phyloP scores from a whole-genome alignment of 129 eudicot species.

The Heracleum sosnowskyi region DNA sequence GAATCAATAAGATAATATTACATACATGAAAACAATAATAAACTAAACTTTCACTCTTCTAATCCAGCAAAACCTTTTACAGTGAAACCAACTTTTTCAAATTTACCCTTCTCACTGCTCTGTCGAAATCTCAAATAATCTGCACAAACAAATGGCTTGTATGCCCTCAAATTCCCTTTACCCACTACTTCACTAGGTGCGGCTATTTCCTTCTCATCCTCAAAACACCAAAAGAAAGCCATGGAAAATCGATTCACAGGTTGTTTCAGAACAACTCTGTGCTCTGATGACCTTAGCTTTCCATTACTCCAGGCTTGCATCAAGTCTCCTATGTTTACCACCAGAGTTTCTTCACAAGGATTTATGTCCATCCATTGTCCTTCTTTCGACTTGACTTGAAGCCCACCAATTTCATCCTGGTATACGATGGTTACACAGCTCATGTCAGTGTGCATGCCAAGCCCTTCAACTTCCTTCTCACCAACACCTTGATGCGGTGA shows the following conservation, averaged over 20 bases:
- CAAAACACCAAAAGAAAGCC: constrained; percentile 96
- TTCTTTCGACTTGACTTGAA: constrained; percentile 72
- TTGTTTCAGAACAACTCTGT: constrained; percentile 60
- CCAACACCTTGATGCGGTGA: constrained; percentile 34
- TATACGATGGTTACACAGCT: constrained; percentile 79
- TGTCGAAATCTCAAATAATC: constrained; percentile 74
- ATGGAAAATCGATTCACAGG: constrained; percentile 53
- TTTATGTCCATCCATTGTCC: constrained; percentile 67
- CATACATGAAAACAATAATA: not conserved
- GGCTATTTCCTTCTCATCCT: constrained; percentile 62
- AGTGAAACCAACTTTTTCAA: constrained; percentile 88
- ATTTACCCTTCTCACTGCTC: constrained; percentile 70
- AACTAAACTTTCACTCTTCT: constrained; percentile 6
- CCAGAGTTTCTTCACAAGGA: constrained; percentile 64
- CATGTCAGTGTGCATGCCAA: constrained; percentile 96
- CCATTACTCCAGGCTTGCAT: constrained; percentile 97
- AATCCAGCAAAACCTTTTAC: constrained; percentile 82
- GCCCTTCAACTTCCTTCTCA: constrained; percentile 68
- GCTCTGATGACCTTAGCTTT: constrained; percentile 76
- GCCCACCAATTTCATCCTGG: constrained; percentile 78
- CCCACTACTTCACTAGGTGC: constrained; percentile 86
- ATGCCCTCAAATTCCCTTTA: constrained; percentile 38
- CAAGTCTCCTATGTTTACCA: constrained; percentile 81
- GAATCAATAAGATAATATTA: constrained; percentile 2
- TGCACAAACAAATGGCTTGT: constrained; percentile 63